Percentiles rank a stretch among this genome's conserved stretches.
These are phyloP conservation scores for Dendrobium nobile DNA, from an alignment of 106 monocot species.

Conservation along the genomic window DNA sequence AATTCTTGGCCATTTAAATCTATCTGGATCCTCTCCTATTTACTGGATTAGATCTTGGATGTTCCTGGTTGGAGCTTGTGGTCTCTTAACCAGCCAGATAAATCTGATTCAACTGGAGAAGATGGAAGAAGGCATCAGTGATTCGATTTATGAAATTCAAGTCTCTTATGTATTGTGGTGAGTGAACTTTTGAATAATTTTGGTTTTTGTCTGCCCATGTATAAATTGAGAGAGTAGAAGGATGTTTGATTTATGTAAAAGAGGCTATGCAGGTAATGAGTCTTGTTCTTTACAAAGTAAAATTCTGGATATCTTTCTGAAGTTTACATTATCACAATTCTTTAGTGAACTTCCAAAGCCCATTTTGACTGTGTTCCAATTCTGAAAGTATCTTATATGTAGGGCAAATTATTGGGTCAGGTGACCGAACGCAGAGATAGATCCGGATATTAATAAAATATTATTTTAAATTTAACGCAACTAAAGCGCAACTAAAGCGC, in stretches of 20 bases:
- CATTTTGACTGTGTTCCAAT: too few species aligned
- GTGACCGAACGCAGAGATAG: too few species aligned
- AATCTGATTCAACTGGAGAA: too few species aligned
- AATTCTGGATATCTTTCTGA: background rate
- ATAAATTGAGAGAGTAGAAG: background rate
- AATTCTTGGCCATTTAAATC: background rate
- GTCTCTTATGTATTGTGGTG: background rate
- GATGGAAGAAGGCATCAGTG: background rate
- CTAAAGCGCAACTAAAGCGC: too few species aligned
- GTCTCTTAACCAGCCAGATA: background rate
- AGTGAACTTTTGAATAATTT: background rate
- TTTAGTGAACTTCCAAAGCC: background rate
- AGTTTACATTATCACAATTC: background rate
- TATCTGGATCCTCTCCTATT: background rate
- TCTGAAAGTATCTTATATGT: too few species aligned
- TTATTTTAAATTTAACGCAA: too few species aligned
- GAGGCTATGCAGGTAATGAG: background rate
- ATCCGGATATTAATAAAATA: too few species aligned
- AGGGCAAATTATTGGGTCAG: too few species aligned
- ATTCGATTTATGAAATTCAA: background rate
- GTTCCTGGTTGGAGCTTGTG: background rate
- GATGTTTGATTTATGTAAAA: background rate
- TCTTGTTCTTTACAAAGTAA: background rate
- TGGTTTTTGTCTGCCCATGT: background rate
- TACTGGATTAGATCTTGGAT: background rate